Evolutionary conservation across 2,329 filamentous ascomycete species (phyloP).

Genomic region (Chaetomium strumarium): DNA sequence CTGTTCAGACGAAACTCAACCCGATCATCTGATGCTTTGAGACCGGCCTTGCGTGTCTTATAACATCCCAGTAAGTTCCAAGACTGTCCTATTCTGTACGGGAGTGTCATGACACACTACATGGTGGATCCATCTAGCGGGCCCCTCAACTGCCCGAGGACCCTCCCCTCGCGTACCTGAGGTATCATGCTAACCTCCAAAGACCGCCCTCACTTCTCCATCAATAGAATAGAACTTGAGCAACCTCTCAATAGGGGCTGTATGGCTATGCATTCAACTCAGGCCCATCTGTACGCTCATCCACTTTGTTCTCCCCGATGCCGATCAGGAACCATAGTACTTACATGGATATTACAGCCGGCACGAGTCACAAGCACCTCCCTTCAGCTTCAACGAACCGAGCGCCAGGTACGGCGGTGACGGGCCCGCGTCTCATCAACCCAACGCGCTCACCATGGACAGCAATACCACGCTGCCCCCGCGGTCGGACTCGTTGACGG

Average conservation of each 20-base stretch:
- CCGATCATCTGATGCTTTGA: constrained; percentile 26
- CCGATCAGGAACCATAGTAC: constrained; percentile 26
- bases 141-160: constrained; percentile 30
- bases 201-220: constrained; percentile 31
- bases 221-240: constrained; percentile 33
- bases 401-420: constrained; percentile 45
- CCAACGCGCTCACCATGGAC: constrained; percentile 45
- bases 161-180: constrained; percentile 25
- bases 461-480: constrained; percentile 45
- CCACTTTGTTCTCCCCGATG: constrained; percentile 21
- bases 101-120: constrained; percentile 33
- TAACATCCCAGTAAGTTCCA: constrained; percentile 38
- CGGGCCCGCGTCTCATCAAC: constrained; percentile 37
- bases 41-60: constrained; percentile 31
- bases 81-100: constrained; percentile 28
- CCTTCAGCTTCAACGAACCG: constrained; percentile 43
- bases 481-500: constrained; percentile 43
- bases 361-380: constrained; percentile 44
- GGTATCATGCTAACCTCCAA: constrained; percentile 34
- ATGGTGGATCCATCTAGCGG: constrained; percentile 28
- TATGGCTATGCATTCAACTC: constrained; percentile 46
- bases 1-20: constrained; percentile 20
- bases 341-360: constrained; percentile 37
- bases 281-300: constrained; percentile 46
- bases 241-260: constrained; percentile 31